Base-by-base conservation (phyloP, 2,329 filamentous ascomycete genomes). In the Clonostachys rosea region DNA sequence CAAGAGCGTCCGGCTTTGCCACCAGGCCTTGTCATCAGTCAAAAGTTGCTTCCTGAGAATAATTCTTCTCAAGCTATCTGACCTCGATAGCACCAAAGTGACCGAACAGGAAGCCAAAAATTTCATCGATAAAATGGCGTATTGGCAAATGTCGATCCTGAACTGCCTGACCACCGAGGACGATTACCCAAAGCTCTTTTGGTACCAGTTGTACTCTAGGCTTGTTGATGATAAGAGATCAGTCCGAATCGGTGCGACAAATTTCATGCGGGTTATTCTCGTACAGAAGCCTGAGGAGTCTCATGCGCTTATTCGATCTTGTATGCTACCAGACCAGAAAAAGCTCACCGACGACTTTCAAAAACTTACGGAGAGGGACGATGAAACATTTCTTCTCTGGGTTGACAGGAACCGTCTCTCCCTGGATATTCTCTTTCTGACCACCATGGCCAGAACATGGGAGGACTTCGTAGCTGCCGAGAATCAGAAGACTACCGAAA, bases 111-210 rank as follows among this genome's bases (percentile, higher is more conserved):
- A 89, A 43, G 82, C 84, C 1, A 76, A 86, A 24, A 71, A 78
- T 1, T 90, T 95, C 49, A 80, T 99, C 65, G 79, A 89, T 50
- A 92, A 91, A 60, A 81, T 99, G 57, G 83, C 89, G 0, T 97
- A 96, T 64, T 99, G 94, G 94, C 94, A 97, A 63, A 91, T 89
- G 17, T 88, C 96, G 16, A 83, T 99, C 14, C 73, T 99, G 14
- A 85, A 84, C 3, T 83, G 86, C 5, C 82, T 94, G 14, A 86
- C 88, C 4, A 75, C 80, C 7, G 90, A 96, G 41, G 82, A 88
- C n/a, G 84, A 89, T 10, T 88, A 89, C 59, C 79, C 96, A 58
- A 87, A 86, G 52, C 76, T 96, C 34, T 81, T 97, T 40, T 96
- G 91, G 75, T 97, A 96, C 59, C 83, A 96, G 50, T 81, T 99